phyloP scores from a whole-genome alignment of 2,329 filamentous ascomycete genomes.

The Penicillium sp. region DNA sequence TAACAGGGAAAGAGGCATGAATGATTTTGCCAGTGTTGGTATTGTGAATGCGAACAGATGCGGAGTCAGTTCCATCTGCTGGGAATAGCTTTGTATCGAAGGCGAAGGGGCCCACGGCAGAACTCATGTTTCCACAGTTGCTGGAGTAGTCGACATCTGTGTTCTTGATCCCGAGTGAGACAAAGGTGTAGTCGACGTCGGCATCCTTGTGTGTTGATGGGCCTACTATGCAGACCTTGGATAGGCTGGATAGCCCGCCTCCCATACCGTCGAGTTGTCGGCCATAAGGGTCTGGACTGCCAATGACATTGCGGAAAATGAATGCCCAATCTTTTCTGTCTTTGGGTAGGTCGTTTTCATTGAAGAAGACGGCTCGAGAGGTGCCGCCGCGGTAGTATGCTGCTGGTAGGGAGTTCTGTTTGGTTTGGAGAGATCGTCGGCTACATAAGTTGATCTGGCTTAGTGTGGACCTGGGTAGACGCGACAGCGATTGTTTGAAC shows the following conservation, averaged over 20 bases:
- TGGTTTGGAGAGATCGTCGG: slow-evolving; percentile 10
- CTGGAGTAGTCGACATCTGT: slow-evolving; percentile 64
- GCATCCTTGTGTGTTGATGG: slow-evolving; percentile 50
- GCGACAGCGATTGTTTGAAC: slow-evolving; percentile 1
- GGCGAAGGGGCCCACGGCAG: slow-evolving; percentile 66
- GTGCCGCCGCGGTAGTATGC: slow-evolving; percentile 69
- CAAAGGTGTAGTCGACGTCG: slow-evolving; percentile 72
- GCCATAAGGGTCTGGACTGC: slow-evolving; percentile 65
- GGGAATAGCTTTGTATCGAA: slow-evolving; percentile 56
- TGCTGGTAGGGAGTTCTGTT: slow-evolving; percentile 47
- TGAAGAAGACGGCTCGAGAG: slow-evolving; percentile 66
- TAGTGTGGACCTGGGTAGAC: neutral
- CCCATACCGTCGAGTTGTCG: slow-evolving; percentile 74
- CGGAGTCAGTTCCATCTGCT: slow-evolving; percentile 24
- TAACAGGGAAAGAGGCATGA: slow-evolving; percentile 57
- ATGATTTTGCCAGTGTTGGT: slow-evolving; percentile 71
- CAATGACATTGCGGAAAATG: slow-evolving; percentile 63
- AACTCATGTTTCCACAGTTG: slow-evolving; percentile 76
- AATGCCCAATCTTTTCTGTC: slow-evolving; percentile 50
- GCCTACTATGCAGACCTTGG: slow-evolving; percentile 69
- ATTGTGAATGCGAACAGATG: slow-evolving; percentile 62
- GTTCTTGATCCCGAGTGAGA: slow-evolving; percentile 66
- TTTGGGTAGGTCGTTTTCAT: slow-evolving; percentile 53
- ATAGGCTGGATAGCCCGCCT: slow-evolving; percentile 67
- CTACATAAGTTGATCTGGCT: neutral